A percentile compares a stretch with the other conserved stretches of the same genome.
phyloP scores from a whole-genome alignment of 2,329 filamentous ascomycete genomes.

The Hymenoscyphus fructigenus region DNA sequence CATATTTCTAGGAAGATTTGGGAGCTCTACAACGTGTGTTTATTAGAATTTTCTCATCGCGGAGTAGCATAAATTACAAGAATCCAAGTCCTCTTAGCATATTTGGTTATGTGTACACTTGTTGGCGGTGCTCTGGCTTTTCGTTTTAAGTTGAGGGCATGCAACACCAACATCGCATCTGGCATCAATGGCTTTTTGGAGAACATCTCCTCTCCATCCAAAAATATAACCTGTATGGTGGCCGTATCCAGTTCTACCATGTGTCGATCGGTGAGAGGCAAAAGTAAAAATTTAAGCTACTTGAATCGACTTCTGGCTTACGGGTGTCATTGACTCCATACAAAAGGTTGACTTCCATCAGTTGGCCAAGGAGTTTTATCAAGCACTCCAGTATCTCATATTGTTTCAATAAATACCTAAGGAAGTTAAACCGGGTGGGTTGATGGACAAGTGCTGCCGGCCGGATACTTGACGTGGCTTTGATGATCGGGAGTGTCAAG shows the following conservation, averaged over 20 bases:
- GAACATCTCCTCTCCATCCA: conserved; percentile 10
- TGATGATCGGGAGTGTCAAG: conserved; percentile 21
- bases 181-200: conserved; percentile 27
- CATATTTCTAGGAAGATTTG: not conserved
- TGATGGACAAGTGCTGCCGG: conserved; percentile 9
- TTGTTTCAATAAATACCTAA: conserved; percentile 49
- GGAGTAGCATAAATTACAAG: conserved; percentile 39
- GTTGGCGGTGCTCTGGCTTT: conserved; percentile 46
- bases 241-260: conserved; percentile 2
- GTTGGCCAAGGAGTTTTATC: conserved; percentile 45
- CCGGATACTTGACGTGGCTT: conserved; percentile 29
- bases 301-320: no score
- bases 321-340: conserved; percentile 44
- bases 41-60: not conserved
- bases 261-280: no score
- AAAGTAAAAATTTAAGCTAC: no score
- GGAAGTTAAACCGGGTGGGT: conserved; percentile 46
- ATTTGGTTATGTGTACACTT: conserved; percentile 47
- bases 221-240: conserved; percentile 11
- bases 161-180: conserved; percentile 41
- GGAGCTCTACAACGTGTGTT: not conserved
- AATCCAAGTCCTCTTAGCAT: conserved; percentile 49
- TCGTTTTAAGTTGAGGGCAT: conserved; percentile 44
- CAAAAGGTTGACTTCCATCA: conserved; percentile 44
- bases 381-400: conserved; percentile 46